Base-by-base conservation (phyloP, 352 stramenopile species). In the Elongisporangium senticosum region DNA sequence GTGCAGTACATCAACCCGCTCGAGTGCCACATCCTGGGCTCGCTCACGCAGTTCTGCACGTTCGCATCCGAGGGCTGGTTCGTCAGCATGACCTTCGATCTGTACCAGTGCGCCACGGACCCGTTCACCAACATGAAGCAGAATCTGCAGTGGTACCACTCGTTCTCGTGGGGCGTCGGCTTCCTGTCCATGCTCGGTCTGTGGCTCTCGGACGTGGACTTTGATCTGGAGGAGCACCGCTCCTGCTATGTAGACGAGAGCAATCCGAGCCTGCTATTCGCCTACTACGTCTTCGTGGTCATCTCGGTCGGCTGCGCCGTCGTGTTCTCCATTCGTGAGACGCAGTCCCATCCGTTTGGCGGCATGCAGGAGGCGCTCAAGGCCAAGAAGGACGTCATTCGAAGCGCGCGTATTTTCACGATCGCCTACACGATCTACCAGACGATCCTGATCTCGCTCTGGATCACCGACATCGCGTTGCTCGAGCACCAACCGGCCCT, bases 21-120 rank as follows among this genome's bases (percentile, higher is more conserved):
- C 19, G 76, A 75, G 43, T 90, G 83, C 54, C 78, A 77, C 24
- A 66, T 65, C 21, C 64, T 90, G 14, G 83, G 76, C 8, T 84
- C 78, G 24, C 61, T 85, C 50, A 90, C 81, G 37, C 81, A 93
- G 63, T 90, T 90, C 55, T 85, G 77, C 54, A 77, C 67, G 53
- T 89, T 90, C 61, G 77, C 81, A 56, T 92, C 83, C 68, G 83
- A 93, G 68, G 92, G 85, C 65, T 95, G 85, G 82, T 95, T 96
- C 61, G 72, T 96, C 49, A 83, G 74, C 59, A 90, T 96, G 77
- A 80, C 87, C 11, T 79, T 93, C 20, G 89, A 94, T 49, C 57
- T 96, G 40, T 91, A 93, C 61, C 77, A 90, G 51, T 90, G 82
- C 64, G 77, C 79, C 19, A 96, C 85, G 15, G 96, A 95, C 61